Percentiles rank a stretch among this genome's conserved stretches.
Evolutionary conservation across 2,329 filamentous ascomycete species (phyloP).

Genomic region (Xylariaceae sp.): DNA sequence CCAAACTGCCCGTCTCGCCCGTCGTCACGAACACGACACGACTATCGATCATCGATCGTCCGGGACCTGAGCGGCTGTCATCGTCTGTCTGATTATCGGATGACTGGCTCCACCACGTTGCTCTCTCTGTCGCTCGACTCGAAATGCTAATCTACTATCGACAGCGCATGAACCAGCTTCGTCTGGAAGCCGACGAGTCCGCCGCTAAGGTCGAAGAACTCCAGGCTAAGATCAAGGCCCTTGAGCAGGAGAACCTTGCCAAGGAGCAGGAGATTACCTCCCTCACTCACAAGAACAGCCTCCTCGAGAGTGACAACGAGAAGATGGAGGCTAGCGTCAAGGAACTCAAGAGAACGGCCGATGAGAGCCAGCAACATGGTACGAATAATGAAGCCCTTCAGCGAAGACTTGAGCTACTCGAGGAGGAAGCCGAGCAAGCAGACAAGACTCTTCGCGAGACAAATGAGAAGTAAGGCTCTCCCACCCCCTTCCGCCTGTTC

Average conservation of each 20-base stretch:
- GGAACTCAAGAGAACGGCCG: conserved; percentile 80
- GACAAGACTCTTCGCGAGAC: conserved; percentile 95
- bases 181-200: conserved; percentile 86
- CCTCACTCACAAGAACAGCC: conserved; percentile 87
- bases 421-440: conserved; percentile 95
- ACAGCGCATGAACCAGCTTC: conserved; percentile 93
- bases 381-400: conserved; percentile 88
- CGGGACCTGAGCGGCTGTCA: neutral
- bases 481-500: neutral
- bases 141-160: conserved; percentile 8
- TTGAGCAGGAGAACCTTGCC: conserved; percentile 90
- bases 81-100: neutral
- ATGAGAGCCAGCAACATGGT: conserved; percentile 74
- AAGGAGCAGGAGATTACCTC: conserved; percentile 99
- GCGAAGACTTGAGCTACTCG: conserved; percentile 88
- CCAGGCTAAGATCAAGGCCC: conserved; percentile 75
- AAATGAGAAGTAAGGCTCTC: conserved; percentile 82
- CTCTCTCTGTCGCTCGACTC: conserved; percentile 1
- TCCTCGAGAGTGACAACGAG: conserved; percentile 86
- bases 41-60: no score
- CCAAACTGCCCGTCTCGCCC: neutral
- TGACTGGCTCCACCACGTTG: neutral
- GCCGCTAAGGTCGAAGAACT: conserved; percentile 79
- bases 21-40: no score
- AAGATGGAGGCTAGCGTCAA: conserved; percentile 81